Conservation (phyloP, 176 grass and related monocot genomes). For the Dendrocalamus sinicus region DNA sequence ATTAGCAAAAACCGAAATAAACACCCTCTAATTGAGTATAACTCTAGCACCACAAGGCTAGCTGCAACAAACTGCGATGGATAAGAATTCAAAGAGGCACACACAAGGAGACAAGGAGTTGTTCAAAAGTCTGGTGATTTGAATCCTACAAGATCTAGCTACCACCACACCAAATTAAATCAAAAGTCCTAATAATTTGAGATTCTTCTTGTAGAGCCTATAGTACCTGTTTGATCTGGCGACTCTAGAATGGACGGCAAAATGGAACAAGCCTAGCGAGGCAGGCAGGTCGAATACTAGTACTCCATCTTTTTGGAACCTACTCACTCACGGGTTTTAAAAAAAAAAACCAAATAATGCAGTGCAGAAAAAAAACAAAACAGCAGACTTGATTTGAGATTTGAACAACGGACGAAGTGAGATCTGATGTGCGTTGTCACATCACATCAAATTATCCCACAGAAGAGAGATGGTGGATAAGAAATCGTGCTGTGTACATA, state of each 20-base stretch:
- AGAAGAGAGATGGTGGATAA: no score
- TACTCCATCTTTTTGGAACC: background rate
- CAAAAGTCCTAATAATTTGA: background rate
- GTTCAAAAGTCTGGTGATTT: background rate
- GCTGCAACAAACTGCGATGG: no score
- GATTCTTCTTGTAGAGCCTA: slow-evolving; percentile 21
- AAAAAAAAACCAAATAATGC: no score
- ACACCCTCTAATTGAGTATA: no score
- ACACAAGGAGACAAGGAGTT: background rate
- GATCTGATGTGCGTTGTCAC: background rate
- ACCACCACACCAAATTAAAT: background rate
- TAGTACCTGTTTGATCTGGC: background rate
- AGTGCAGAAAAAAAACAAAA: background rate
- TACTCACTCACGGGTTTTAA: background rate
- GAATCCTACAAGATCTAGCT: background rate
- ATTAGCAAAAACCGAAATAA: no score
- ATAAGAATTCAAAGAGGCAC: no score
- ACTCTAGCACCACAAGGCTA: no score
- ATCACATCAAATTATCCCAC: background rate
- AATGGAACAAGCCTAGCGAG: background rate
- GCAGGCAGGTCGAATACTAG: background rate
- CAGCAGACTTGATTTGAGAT: background rate
- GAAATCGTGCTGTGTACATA: background rate
- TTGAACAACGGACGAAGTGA: background rate
- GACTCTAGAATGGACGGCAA: background rate